Evolutionary conservation across 345 rosid genomes (phyloP).

Genomic region (Litchi chinensis): DNA sequence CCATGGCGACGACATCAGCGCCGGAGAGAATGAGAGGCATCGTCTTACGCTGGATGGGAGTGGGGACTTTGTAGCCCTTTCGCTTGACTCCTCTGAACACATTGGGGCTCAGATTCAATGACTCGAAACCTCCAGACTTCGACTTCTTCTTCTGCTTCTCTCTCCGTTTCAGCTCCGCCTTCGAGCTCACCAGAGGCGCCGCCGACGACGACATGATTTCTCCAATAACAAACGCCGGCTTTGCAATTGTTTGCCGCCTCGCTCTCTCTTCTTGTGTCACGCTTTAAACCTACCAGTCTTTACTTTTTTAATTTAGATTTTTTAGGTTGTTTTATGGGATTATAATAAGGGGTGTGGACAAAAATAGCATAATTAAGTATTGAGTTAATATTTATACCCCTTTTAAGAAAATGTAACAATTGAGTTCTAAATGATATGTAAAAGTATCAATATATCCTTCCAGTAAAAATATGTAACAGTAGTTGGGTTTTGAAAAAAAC

Average conservation of each 20-base stretch:
- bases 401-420: too few relatives aligned
- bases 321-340: too few relatives aligned
- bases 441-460: too few relatives aligned
- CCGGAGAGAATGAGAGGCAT: conserved; percentile 96
- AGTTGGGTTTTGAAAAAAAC: too few relatives aligned
- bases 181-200: conserved; percentile 62
- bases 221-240: background rate
- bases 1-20: conserved; percentile 96
- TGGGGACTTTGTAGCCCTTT: conserved; percentile 91
- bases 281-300: background rate
- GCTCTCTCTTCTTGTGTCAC: background rate
- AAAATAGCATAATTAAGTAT: too few relatives aligned
- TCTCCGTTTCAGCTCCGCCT: conserved; percentile 69
- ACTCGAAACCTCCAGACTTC: conserved; percentile 96
- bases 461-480: too few relatives aligned
- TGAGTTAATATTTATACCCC: too few relatives aligned
- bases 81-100: conserved; percentile 77
- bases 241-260: background rate
- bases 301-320: too few relatives aligned
- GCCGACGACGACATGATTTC: conserved; percentile 10
- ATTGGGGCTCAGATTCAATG: conserved; percentile 69
- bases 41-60: conserved; percentile 95
- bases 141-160: conserved; percentile 78
- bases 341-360: too few relatives aligned
- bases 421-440: too few relatives aligned